Evolutionary conservation across 1,284 basidiomycete species (phyloP).

Genomic region (Spongiforma sp.): DNA sequence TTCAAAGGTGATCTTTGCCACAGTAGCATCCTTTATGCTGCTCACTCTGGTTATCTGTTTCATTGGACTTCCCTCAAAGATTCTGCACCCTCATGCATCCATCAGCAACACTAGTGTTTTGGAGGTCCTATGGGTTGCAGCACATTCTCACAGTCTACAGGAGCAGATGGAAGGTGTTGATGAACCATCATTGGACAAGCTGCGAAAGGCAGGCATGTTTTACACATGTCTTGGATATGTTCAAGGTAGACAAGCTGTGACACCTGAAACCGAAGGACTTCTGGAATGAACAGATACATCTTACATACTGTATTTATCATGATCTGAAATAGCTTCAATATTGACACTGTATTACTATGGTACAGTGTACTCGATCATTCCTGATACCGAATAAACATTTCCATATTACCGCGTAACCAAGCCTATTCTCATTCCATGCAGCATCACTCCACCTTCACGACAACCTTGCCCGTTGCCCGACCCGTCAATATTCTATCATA

Average conservation of each 20-base stretch:
- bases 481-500: slow-evolving; percentile 63
- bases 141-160: slow-evolving; percentile 4
- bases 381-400: no score
- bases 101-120: slow-evolving; percentile 12
- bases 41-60: neutral
- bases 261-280: neutral
- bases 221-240: slow-evolving; percentile 4
- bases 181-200: neutral
- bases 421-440: no score
- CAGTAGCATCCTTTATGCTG: slow-evolving; percentile 12
- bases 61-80: neutral
- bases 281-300: no score
- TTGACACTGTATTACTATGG: no score
- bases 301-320: no score
- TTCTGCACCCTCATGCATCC: neutral
- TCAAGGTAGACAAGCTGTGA: no score
- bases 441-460: slow-evolving; percentile 50
- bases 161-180: slow-evolving; percentile 5
- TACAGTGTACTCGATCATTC: no score
- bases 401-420: no score
- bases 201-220: slow-evolving; percentile 17
- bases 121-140: slow-evolving; percentile 16
- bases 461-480: slow-evolving; percentile 67
- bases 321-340: no score
- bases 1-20: slow-evolving; percentile 11